phyloP scores from a whole-genome alignment of 1,284 basidiomycete genomes.

The Amylostereum chailletii region DNA sequence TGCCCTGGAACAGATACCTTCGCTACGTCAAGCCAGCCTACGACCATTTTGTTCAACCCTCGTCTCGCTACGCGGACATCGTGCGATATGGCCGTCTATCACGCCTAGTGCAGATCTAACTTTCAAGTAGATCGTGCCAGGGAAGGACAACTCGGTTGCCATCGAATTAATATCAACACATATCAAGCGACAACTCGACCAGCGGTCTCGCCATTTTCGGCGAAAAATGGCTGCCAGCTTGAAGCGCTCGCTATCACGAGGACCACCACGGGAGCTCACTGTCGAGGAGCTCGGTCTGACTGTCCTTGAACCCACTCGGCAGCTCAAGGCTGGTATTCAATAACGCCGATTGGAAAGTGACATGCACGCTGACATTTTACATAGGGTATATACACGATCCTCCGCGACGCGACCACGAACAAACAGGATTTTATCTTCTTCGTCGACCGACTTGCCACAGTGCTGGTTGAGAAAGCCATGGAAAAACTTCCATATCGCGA shows the following conservation, averaged over 20 bases:
- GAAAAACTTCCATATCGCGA: slow-evolving; percentile 68
- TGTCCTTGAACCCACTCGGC: slow-evolving; percentile 74
- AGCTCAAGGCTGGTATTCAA: slow-evolving; percentile 52
- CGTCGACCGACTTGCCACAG: slow-evolving; percentile 76
- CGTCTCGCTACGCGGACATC: slow-evolving; percentile 81
- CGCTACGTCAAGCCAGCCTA: slow-evolving; percentile 91
- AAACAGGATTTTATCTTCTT: slow-evolving; percentile 89
- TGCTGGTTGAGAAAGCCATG: slow-evolving; percentile 81
- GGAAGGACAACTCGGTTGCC: slow-evolving; percentile 80
- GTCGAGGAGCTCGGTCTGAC: slow-evolving; percentile 45
- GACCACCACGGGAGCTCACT: slow-evolving; percentile 5
- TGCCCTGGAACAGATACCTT: slow-evolving; percentile 51
- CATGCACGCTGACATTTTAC: neutral
- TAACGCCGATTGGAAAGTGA: neutral
- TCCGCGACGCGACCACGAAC: slow-evolving; percentile 64
- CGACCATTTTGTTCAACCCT: slow-evolving; percentile 92
- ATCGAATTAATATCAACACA: slow-evolving; percentile 93
- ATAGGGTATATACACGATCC: slow-evolving; percentile 83
- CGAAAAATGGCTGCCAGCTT: slow-evolving; percentile 49
- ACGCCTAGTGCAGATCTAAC: neutral
- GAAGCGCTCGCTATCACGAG: slow-evolving; percentile 9
- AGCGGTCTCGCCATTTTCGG: slow-evolving; percentile 70
- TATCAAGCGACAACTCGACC: slow-evolving; percentile 76
- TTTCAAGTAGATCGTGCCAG: slow-evolving; percentile 75
- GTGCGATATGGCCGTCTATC: slow-evolving; percentile 31